Evolutionary conservation across 208 protist genomes (phyloP).

Genomic region (Acanthamoeba healyi): DNA sequence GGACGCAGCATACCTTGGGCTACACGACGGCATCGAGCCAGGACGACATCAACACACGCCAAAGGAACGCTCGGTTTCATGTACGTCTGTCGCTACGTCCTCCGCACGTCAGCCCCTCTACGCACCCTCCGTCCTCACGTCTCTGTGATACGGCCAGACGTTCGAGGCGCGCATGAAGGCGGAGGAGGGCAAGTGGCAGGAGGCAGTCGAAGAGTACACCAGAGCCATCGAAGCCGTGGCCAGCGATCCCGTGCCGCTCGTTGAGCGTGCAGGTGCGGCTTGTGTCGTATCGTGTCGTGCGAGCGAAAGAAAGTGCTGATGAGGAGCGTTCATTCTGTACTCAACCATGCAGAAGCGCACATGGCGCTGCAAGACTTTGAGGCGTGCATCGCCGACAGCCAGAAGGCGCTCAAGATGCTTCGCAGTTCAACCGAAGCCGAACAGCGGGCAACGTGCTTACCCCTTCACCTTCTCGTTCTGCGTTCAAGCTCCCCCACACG

Average conservation of each 20-base stretch:
- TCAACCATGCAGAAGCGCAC: background rate
- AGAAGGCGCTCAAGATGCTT: conserved; percentile 46
- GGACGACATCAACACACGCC: background rate
- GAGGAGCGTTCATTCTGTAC: background rate
- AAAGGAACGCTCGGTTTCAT: conserved; percentile 34
- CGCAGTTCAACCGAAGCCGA: conserved; percentile 16
- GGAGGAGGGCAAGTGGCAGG: conserved; percentile 47
- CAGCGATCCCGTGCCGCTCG: conserved; percentile 23
- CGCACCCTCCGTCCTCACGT: no score
- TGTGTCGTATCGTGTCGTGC: no score
- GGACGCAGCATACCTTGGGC: background rate
- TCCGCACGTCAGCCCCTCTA: no score
- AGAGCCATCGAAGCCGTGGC: conserved; percentile 43
- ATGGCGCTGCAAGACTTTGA: conserved; percentile 52
- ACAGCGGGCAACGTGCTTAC: conserved; percentile 53
- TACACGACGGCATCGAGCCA: background rate
- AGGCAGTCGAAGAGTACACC: conserved; percentile 25
- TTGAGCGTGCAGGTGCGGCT: conserved; percentile 65
- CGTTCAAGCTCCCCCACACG: no score
- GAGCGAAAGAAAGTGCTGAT: no score
- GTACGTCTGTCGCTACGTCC: background rate
- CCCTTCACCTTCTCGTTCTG: background rate
- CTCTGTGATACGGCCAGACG: background rate
- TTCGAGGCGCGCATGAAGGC: conserved; percentile 38
- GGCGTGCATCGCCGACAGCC: conserved; percentile 25